phyloP scores from a whole-genome alignment of 768 basidiomycete species.

The Xerocomellus intermedius region DNA sequence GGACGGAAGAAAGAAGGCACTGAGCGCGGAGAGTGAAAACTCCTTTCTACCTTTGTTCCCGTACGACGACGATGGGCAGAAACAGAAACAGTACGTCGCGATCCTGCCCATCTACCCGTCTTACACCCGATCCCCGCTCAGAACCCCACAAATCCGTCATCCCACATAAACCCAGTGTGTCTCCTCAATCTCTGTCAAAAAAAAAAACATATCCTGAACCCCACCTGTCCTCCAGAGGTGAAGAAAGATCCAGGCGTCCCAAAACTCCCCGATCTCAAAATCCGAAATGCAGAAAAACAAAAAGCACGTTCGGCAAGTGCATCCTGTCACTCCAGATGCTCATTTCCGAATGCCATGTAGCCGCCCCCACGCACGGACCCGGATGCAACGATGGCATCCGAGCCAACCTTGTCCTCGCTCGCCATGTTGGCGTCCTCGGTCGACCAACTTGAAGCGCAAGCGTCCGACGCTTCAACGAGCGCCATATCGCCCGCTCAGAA shows the following conservation, averaged over 20 bases:
- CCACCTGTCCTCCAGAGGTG: constrained; percentile 47
- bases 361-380: constrained; percentile 38
- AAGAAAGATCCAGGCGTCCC: constrained; percentile 92
- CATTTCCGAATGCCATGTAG: constrained; percentile 5
- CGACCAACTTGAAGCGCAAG: constrained; percentile 2
- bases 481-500: constrained; percentile 36
- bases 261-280: constrained; percentile 72
- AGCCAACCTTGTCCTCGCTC: constrained; percentile 64
- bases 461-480: constrained; percentile 30
- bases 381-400: constrained; percentile 68
- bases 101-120: background rate
- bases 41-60: background rate
- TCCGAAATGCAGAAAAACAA: constrained; percentile 50
- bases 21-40: constrained; percentile 12
- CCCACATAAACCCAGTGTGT: constrained; percentile 29
- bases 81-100: constrained; percentile 32
- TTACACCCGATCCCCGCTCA: background rate
- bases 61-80: constrained; percentile 26
- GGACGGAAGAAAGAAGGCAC: no score
- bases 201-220: background rate
- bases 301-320: constrained; percentile 42
- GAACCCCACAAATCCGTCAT: constrained; percentile 25
- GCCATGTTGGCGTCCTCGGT: constrained; percentile 47
- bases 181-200: background rate
- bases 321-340: no score